Conservation (phyloP, 257 asterid genomes). For the Oldenlandia corymbosa region DNA sequence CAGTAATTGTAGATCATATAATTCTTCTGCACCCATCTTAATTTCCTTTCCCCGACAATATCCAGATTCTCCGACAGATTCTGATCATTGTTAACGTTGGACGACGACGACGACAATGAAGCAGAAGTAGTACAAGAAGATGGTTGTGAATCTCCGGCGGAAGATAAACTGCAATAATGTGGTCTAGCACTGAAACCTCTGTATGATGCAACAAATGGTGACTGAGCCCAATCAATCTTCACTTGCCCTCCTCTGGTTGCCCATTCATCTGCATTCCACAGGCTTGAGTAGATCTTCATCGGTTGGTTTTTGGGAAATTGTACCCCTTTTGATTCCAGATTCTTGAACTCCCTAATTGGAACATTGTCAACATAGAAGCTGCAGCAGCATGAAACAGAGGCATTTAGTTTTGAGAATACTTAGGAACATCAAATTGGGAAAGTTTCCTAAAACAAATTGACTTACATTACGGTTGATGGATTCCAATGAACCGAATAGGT, state of each 20-base stretch:
- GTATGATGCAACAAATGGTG: conserved; percentile 52
- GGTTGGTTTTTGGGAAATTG: conserved; percentile 41
- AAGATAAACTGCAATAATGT: conserved; percentile 19
- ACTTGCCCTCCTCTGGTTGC: conserved; percentile 62
- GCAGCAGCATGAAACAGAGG: background rate
- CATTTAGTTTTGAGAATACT: too few species aligned
- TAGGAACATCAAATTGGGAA: background rate
- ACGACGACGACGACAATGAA: background rate
- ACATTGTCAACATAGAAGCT: conserved; percentile 26
- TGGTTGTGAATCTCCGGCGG: too few species aligned
- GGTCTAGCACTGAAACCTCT: conserved; percentile 28
- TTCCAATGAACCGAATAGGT: conserved; percentile 45
- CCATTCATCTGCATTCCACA: conserved; percentile 67
- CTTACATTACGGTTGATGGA: conserved; percentile 49
- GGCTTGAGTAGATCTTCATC: conserved; percentile 44
- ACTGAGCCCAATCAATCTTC: conserved; percentile 56
- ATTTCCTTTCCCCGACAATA: conserved; percentile 18
- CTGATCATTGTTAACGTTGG: too few species aligned
- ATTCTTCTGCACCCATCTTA: conserved; percentile 47
- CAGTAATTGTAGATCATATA: conserved; percentile 59
- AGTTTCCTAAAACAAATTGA: background rate
- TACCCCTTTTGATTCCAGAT: conserved; percentile 39
- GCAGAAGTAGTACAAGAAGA: background rate
- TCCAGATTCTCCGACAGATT: conserved; percentile 20
- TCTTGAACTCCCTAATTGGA: conserved; percentile 51